Conservation (phyloP, 2,329 filamentous ascomycete species). For the Xylariomycetidae sp. region DNA sequence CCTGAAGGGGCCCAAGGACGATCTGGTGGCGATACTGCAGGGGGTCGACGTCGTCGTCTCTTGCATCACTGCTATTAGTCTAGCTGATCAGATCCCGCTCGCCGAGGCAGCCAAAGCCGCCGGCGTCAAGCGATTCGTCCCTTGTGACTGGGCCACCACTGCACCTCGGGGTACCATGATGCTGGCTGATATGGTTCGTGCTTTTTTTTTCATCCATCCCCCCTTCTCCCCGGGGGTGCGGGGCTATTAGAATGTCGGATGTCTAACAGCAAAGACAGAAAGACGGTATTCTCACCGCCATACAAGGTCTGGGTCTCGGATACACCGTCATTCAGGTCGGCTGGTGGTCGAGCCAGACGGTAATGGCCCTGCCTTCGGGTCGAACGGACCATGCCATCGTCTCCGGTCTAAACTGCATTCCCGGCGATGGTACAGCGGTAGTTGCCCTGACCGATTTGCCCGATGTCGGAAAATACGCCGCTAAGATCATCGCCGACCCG, state of each 20-base stretch:
- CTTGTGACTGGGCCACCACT: conserved; percentile 44
- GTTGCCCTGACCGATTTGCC: conserved; percentile 39
- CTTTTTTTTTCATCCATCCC: neutral
- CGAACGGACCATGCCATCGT: conserved; percentile 6
- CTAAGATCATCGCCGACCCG: conserved; percentile 41
- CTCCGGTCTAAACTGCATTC: conserved; percentile 18
- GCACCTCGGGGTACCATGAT: conserved; percentile 33
- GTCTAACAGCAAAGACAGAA: conserved; percentile 11
- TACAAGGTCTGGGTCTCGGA: conserved; percentile 13
- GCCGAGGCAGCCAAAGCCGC: conserved; percentile 43
- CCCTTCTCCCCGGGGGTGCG: neutral
- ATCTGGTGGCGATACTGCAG: conserved; percentile 35
- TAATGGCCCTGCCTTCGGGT: conserved; percentile 11
- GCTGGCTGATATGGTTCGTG: conserved; percentile 16
- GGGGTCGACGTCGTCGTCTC: conserved; percentile 42
- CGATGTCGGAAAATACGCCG: conserved; percentile 46
- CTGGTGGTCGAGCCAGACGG: conserved; percentile 13
- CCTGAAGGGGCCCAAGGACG: conserved; percentile 34
- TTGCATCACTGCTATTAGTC: conserved; percentile 29
- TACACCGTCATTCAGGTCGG: conserved; percentile 19
- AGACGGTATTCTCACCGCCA: conserved; percentile 13
- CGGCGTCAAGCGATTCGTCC: conserved; percentile 48
- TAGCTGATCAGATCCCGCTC: conserved; percentile 39
- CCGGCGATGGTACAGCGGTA: conserved; percentile 38
- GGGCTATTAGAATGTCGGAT: too few species aligned